Conservation (phyloP, 129 eudicot species). For the Escallonia herrerae region DNA sequence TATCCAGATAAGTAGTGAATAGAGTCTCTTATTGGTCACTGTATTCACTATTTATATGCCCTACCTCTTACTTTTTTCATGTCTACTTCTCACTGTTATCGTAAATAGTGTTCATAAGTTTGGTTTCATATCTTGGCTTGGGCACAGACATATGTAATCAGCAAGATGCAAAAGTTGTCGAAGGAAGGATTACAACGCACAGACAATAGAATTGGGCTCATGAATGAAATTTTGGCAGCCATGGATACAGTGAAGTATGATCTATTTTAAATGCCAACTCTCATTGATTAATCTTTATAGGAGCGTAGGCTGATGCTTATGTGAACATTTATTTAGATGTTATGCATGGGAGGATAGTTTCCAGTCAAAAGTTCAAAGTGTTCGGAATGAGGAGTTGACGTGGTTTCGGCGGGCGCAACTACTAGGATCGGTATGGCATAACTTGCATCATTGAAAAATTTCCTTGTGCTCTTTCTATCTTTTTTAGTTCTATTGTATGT, state of each 20-base stretch:
- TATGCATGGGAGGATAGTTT: constrained; percentile 98
- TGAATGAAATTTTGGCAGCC: constrained; percentile 92
- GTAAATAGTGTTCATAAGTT: not conserved
- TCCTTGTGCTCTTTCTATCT: not conserved
- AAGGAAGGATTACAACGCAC: constrained; percentile 88
- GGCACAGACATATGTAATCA: constrained; percentile 68
- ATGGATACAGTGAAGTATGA: constrained; percentile 95
- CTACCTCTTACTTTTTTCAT: too few relatives aligned
- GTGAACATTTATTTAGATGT: constrained; percentile 36
- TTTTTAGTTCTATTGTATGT: too few relatives aligned
- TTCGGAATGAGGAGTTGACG: constrained; percentile 63
- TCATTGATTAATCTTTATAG: not conserved
- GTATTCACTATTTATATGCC: too few relatives aligned
- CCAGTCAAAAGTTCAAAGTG: constrained; percentile 65
- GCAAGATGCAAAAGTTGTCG: constrained; percentile 83
- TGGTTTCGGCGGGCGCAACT: constrained; percentile 81
- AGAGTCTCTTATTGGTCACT: not conserved
- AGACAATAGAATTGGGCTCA: constrained; percentile 90
- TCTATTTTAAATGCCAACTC: not conserved
- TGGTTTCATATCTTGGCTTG: constrained; percentile 16
- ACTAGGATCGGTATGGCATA: constrained; percentile 81
- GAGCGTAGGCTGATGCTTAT: not conserved
- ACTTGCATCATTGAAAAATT: not conserved
- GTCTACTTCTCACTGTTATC: not conserved
- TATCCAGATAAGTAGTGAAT: not conserved